phyloP scores from a whole-genome alignment of 352 stramenopile species.

The Phytophthora pseudosyringae region DNA sequence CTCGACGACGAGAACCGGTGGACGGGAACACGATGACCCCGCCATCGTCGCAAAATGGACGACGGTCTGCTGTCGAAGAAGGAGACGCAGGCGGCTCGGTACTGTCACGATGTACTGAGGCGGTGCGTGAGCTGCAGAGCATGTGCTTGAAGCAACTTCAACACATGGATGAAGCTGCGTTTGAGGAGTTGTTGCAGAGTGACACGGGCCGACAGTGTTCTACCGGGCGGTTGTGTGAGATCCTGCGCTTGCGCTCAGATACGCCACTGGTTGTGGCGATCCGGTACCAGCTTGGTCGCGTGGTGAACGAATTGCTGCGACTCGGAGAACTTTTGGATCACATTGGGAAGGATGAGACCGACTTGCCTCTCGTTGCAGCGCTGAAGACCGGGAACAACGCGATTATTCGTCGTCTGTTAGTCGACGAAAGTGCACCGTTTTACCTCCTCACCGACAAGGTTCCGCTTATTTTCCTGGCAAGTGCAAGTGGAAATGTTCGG shows the following conservation, averaged over 20 bases:
- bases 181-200: slow-evolving; percentile 66
- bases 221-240: slow-evolving; percentile 67
- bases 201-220: slow-evolving; percentile 71
- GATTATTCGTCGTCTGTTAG: slow-evolving; percentile 77
- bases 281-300: slow-evolving; percentile 78
- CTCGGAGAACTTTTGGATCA: slow-evolving; percentile 58
- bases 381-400: slow-evolving; percentile 75
- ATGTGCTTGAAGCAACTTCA: slow-evolving; percentile 68
- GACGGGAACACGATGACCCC: slow-evolving; percentile 11
- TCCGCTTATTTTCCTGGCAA: slow-evolving; percentile 77
- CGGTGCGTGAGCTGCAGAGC: slow-evolving; percentile 49
- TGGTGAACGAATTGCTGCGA: slow-evolving; percentile 79
- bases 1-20: slow-evolving; percentile 30
- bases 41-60: slow-evolving; percentile 31
- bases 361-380: slow-evolving; percentile 74
- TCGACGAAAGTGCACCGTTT: slow-evolving; percentile 70
- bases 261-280: slow-evolving; percentile 76
- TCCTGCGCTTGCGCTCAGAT: slow-evolving; percentile 65
- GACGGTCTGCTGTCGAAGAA: slow-evolving; percentile 1
- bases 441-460: slow-evolving; percentile 84
- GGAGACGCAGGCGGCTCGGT: slow-evolving; percentile 10
- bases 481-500: slow-evolving; percentile 64
- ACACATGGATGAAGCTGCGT: slow-evolving; percentile 50
- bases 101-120: slow-evolving; percentile 30
- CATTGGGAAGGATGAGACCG: slow-evolving; percentile 51